Conservation (phyloP, 2,329 filamentous ascomycete species). For the Orbilia oligospora region DNA sequence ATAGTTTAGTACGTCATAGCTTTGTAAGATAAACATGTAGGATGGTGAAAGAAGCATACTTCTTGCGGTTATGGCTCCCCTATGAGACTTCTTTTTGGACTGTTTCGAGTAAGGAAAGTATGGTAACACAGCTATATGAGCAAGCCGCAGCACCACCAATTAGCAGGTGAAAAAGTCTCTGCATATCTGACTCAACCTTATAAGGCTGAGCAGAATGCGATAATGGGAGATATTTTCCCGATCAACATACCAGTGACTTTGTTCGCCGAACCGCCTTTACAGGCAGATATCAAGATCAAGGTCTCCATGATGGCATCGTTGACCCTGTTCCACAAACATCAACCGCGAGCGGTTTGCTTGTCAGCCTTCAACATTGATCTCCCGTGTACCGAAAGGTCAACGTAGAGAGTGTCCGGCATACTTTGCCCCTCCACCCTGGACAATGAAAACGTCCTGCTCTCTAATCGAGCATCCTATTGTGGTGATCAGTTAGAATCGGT, state of each 20-base stretch:
- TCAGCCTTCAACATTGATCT: slow-evolving; percentile 56
- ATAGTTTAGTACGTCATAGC: slow-evolving; percentile 20
- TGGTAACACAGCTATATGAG: slow-evolving; percentile 79
- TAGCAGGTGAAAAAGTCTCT: slow-evolving; percentile 27
- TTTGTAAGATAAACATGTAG: not conserved
- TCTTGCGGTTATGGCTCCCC: slow-evolving; percentile 94
- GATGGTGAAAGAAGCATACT: slow-evolving; percentile 67
- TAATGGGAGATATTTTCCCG: slow-evolving; percentile 61
- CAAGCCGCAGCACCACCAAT: slow-evolving; percentile 9
- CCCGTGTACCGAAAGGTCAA: slow-evolving; percentile 48
- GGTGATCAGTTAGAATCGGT: slow-evolving; percentile 12
- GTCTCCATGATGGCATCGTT: slow-evolving; percentile 99
- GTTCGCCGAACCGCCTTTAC: slow-evolving; percentile 96
- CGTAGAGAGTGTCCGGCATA: slow-evolving; percentile 62
- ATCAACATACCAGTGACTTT: slow-evolving; percentile 85
- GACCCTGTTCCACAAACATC: slow-evolving; percentile 72
- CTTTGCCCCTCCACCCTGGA: slow-evolving; percentile 93
- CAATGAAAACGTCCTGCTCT: slow-evolving; percentile 98
- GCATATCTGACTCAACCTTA: slow-evolving; percentile 41
- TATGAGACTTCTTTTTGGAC: slow-evolving; percentile 98
- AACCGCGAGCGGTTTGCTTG: slow-evolving; percentile 55
- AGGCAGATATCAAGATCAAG: slow-evolving; percentile 98
- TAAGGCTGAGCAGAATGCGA: slow-evolving; percentile 63
- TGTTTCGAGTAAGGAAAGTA: slow-evolving; percentile 99
- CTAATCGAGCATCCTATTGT: slow-evolving; percentile 76